Evolutionary conservation across 2,329 filamentous ascomycete genomes (phyloP).

Genomic region (Fusarium udum): DNA sequence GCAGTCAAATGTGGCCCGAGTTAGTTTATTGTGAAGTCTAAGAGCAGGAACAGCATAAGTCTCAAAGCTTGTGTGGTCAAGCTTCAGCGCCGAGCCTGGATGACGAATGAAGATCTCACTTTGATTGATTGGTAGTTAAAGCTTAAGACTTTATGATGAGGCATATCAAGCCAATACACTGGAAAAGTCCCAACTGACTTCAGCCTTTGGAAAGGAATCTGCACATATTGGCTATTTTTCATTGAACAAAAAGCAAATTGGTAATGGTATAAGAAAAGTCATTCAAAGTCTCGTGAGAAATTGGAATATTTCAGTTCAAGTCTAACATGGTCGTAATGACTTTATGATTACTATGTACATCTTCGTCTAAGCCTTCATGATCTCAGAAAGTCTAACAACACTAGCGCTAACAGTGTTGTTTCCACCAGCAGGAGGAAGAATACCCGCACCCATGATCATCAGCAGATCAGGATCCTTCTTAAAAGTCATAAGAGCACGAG

Average conservation of each 20-base stretch:
- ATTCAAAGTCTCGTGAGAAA: neutral
- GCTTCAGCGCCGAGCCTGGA: neutral
- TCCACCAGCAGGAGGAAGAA: conserved; percentile 56
- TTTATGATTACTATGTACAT: neutral
- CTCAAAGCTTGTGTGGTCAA: neutral
- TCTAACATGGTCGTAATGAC: rapidly evolving
- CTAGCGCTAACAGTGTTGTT: conserved; percentile 55
- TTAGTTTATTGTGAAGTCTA: neutral
- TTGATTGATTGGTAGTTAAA: neutral
- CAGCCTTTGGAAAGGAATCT: neutral
- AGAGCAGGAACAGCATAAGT: no score
- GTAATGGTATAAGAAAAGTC: rapidly evolving
- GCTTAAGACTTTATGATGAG: rapidly evolving
- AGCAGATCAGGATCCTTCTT: conserved; percentile 47
- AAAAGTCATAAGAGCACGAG: conserved; percentile 49
- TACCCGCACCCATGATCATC: conserved; percentile 57
- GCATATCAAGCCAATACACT: neutral
- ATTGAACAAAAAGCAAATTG: neutral
- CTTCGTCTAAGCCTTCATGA: conserved; percentile 32
- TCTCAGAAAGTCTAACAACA: conserved; percentile 45
- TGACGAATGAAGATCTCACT: neutral
- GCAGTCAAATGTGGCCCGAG: neutral
- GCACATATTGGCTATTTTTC: neutral
- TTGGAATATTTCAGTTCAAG: neutral
- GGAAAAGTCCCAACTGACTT: neutral